Evolutionary conservation across 2,329 filamentous ascomycete species (phyloP).

Genomic region (Fusarium equiseti): DNA sequence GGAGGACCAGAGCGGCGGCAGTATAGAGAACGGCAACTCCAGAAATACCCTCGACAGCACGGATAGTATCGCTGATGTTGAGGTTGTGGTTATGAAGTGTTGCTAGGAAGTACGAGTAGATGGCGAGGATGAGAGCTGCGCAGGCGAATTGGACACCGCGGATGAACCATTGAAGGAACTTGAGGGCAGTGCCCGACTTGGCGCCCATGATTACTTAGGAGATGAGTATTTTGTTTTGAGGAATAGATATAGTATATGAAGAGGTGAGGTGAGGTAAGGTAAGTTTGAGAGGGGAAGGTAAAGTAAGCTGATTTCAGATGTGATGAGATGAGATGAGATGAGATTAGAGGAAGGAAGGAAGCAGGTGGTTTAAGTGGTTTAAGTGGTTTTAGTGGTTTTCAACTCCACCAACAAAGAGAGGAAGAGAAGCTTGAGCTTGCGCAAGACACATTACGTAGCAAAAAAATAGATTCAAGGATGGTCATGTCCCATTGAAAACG

Average conservation of each 20-base stretch:
- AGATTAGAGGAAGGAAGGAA: slow-evolving; percentile 5
- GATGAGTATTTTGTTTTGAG: background rate
- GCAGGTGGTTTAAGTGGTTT: slow-evolving; percentile 33
- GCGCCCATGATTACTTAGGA: slow-evolving; percentile 48
- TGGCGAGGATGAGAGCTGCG: slow-evolving; percentile 77
- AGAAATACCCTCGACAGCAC: slow-evolving; percentile 82
- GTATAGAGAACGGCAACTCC: slow-evolving; percentile 82
- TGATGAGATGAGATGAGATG: background rate
- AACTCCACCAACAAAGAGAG: background rate
- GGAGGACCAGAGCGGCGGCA: slow-evolving; percentile 76
- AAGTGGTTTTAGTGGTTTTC: background rate
- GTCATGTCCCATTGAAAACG: slow-evolving; percentile 9
- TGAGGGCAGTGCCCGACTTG: slow-evolving; percentile 67
- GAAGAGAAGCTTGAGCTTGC: slow-evolving; percentile 15
- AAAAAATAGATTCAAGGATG: slow-evolving; percentile 8
- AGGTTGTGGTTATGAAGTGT: slow-evolving; percentile 74
- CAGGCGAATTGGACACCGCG: slow-evolving; percentile 80
- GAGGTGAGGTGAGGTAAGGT: background rate
- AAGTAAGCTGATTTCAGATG: background rate
- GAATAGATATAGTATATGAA: background rate
- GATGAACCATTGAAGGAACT: slow-evolving; percentile 75
- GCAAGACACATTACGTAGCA: slow-evolving; percentile 41
- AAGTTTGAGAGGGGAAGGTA: background rate
- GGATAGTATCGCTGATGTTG: slow-evolving; percentile 72
- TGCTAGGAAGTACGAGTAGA: slow-evolving; percentile 88